Evolutionary conservation across 768 basidiomycete species (phyloP).

Genomic region (Naganishia vaughanmartiniae): DNA sequence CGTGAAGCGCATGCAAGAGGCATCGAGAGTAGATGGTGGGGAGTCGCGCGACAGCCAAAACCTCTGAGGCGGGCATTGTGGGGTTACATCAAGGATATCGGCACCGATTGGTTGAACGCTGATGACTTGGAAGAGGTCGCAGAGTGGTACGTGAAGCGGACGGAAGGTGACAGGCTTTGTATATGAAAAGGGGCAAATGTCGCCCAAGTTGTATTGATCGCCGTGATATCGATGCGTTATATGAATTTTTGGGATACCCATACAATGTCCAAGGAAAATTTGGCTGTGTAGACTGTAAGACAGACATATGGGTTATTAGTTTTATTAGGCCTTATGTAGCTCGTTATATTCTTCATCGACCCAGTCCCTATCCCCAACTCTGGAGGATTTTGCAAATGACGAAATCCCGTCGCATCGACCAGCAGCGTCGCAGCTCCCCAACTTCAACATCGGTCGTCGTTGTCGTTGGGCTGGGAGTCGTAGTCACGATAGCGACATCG

Average conservation of each 20-base stretch:
- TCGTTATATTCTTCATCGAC: too few species aligned
- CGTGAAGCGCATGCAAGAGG: conserved; percentile 23
- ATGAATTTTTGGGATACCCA: not conserved
- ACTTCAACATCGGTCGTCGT: too few species aligned
- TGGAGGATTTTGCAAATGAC: not conserved
- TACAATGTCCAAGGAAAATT: not conserved
- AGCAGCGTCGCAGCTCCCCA: too few species aligned
- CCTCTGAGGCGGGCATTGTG: conserved; percentile 17
- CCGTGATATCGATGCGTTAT: not conserved
- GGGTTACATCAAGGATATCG: conserved; percentile 22
- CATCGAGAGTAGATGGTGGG: conserved; percentile 29
- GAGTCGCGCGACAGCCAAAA: conserved; percentile 18
- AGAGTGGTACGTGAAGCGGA: conserved; percentile 9
- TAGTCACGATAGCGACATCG: too few species aligned
- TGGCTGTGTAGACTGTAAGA: too few species aligned
- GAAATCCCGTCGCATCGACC: not conserved
- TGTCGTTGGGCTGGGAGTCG: not conserved
- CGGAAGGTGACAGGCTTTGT: conserved; percentile 4
- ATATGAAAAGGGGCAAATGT: not conserved
- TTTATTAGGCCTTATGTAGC: too few species aligned
- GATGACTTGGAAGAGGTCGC: conserved; percentile 26
- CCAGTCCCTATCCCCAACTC: not conserved
- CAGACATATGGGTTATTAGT: too few species aligned
- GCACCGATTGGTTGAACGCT: conserved; percentile 29
- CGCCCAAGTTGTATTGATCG: not conserved